A percentile compares a stretch with the other conserved stretches of the same genome.
Evolutionary conservation across 2,329 filamentous ascomycete species (phyloP).

Genomic region (Hypoxylon sp.): DNA sequence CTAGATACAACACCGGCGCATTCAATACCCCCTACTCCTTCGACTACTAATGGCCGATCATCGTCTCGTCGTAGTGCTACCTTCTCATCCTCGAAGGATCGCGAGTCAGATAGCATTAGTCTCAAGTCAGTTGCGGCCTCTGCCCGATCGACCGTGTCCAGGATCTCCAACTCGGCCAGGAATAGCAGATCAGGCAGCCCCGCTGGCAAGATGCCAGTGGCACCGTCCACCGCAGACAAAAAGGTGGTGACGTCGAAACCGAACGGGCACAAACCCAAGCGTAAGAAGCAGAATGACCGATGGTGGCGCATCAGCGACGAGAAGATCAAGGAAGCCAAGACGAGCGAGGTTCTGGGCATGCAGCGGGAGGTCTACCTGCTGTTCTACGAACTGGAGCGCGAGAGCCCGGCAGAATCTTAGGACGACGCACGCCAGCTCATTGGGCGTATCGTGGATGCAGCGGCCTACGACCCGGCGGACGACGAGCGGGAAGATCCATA

Average conservation of each 20-base stretch:
- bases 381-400: conserved; percentile 89
- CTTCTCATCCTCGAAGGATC: conserved; percentile 54
- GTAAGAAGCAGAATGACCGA: conserved; percentile 76
- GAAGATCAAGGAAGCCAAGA: conserved; percentile 95
- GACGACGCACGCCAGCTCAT: conserved; percentile 38
- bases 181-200: conserved; percentile 54
- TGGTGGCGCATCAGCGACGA: conserved; percentile 99
- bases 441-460: conserved; percentile 31
- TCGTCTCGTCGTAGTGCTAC: conserved; percentile 44
- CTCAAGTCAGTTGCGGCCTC: conserved; percentile 71
- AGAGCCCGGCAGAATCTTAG: conserved; percentile 49
- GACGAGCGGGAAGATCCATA: conserved; percentile 29
- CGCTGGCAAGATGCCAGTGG: conserved; percentile 42
- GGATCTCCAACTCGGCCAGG: conserved; percentile 60
- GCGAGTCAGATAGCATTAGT: conserved; percentile 66
- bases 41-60: conserved; percentile 34
- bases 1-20: conserved; percentile 45
- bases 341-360: conserved; percentile 90
- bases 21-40: conserved; percentile 42
- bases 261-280: conserved; percentile 53
- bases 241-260: conserved; percentile 42
- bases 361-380: conserved; percentile 95
- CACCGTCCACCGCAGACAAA: conserved; percentile 45
- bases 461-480: conserved; percentile 28
- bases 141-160: conserved; percentile 68